phyloP scores from a whole-genome alignment of 2,329 filamentous ascomycete genomes.

The Alternaria solani region DNA sequence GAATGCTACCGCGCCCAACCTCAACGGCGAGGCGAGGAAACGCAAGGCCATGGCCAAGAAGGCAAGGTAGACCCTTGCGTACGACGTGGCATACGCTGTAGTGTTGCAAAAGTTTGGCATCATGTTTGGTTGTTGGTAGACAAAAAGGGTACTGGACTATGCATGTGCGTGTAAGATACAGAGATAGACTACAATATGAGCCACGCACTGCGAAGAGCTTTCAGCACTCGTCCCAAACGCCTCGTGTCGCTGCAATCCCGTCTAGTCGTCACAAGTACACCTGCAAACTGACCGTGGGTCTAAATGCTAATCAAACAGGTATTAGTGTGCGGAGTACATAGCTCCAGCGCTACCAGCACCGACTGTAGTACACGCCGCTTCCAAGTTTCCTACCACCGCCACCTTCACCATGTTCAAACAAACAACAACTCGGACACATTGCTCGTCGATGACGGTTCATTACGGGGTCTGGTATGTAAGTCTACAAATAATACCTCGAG shows the following conservation, averaged over 20 bases:
- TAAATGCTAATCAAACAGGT: not conserved
- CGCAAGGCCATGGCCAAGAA: conserved; percentile 44
- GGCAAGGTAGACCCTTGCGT: conserved; percentile 24
- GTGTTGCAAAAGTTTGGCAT: conserved; percentile 5
- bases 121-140: conserved; percentile 2
- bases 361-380: not conserved
- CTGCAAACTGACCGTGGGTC: not conserved
- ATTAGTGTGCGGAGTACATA: not conserved
- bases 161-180: conserved; percentile 7
- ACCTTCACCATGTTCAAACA: not conserved
- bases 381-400: not conserved
- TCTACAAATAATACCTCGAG: not conserved
- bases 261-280: not conserved
- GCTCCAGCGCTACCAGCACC: not conserved
- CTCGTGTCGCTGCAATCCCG: not conserved
- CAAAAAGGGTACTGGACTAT: conserved; percentile 1
- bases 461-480: not conserved
- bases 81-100: not conserved
- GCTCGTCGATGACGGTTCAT: not conserved
- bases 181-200: not conserved
- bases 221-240: not conserved
- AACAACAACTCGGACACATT: not conserved
- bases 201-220: not conserved
- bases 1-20: conserved; percentile 54
- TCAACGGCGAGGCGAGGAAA: conserved; percentile 57